Evolutionary conservation across 495 filamentous ascomycete species (phyloP).

Genomic region (Neurospora pannonica): DNA sequence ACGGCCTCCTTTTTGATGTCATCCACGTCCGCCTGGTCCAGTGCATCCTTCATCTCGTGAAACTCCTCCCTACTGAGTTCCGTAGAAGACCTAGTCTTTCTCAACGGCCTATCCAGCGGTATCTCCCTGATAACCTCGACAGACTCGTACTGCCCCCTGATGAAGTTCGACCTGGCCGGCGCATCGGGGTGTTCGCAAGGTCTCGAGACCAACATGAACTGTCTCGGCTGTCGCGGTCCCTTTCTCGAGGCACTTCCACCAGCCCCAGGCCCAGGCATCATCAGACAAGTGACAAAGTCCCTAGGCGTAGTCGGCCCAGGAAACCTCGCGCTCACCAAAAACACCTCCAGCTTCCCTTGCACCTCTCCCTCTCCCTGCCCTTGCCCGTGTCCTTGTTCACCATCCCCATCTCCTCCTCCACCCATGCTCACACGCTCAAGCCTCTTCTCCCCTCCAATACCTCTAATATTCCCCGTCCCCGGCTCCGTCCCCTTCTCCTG

Average conservation of each 20-base stretch:
- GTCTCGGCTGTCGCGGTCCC: slow-evolving; percentile 34
- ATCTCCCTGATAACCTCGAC: slow-evolving; percentile 88
- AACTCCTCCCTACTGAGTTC: slow-evolving; percentile 18
- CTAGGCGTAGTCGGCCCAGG: slow-evolving; percentile 78
- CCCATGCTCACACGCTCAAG: slow-evolving; percentile 47
- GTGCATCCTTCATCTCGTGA: slow-evolving; percentile 4
- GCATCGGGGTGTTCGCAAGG: slow-evolving; percentile 70
- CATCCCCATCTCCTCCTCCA: slow-evolving; percentile 43
- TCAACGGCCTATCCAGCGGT: slow-evolving; percentile 33
- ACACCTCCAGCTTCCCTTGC: slow-evolving; percentile 40
- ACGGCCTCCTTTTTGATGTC: slow-evolving; percentile 20
- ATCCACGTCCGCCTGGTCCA: slow-evolving; percentile 2
- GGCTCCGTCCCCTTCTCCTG: slow-evolving; percentile 36
- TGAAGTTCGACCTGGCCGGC: slow-evolving; percentile 55
- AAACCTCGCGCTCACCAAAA: slow-evolving; percentile 79
- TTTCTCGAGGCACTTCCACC: neutral
- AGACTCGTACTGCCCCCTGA: slow-evolving; percentile 81
- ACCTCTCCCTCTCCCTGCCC: neutral
- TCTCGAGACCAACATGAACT: slow-evolving; percentile 80
- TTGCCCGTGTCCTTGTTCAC: slow-evolving; percentile 19
- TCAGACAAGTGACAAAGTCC: slow-evolving; percentile 73
- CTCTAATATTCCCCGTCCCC: slow-evolving; percentile 64
- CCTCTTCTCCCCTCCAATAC: slow-evolving; percentile 69
- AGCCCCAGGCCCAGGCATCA: slow-evolving; percentile 43
- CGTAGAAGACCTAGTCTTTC: slow-evolving; percentile 22